Conservation (phyloP, 305 asterid species). For the Fraxinus latifolia region DNA sequence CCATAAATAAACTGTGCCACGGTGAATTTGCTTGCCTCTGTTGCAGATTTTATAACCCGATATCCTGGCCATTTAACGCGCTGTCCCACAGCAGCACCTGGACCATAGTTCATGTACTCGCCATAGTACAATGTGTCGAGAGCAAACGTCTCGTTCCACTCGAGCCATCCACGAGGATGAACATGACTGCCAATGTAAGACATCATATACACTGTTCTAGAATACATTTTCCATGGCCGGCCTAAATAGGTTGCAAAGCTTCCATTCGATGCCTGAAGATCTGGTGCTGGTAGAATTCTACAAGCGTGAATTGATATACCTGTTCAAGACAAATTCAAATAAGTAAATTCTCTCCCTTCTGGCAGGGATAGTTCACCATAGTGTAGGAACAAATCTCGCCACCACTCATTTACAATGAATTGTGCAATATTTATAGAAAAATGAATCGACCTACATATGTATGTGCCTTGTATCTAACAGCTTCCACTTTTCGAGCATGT, state of each 20-base stretch:
- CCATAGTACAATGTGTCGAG: slow-evolving; percentile 41
- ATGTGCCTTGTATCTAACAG: background rate
- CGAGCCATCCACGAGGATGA: slow-evolving; percentile 42
- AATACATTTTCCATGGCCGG: slow-evolving; percentile 49
- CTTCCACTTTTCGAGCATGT: background rate
- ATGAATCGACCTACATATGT: background rate
- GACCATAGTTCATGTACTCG: slow-evolving; percentile 50
- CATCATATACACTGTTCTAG: slow-evolving; percentile 45
- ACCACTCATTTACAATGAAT: background rate
- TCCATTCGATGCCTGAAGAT: slow-evolving; percentile 28
- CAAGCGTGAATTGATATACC: slow-evolving; percentile 48
- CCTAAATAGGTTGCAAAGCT: slow-evolving; percentile 40
- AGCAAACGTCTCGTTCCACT: slow-evolving; percentile 39
- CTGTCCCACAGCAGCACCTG: slow-evolving; percentile 34
- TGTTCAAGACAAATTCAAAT: background rate
- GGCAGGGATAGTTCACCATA: background rate
- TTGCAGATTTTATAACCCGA: slow-evolving; percentile 35
- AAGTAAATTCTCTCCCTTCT: background rate
- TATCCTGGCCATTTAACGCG: slow-evolving; percentile 59
- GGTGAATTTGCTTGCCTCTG: slow-evolving; percentile 46
- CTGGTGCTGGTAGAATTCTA: slow-evolving; percentile 35
- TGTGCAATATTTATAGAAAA: background rate
- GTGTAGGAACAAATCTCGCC: background rate
- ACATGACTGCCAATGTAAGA: slow-evolving; percentile 36
- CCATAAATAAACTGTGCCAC: slow-evolving; percentile 46